These are phyloP conservation scores for Trichosporon asahii DNA, from an alignment of 1,284 basidiomycete species.

Conservation along the genomic window DNA sequence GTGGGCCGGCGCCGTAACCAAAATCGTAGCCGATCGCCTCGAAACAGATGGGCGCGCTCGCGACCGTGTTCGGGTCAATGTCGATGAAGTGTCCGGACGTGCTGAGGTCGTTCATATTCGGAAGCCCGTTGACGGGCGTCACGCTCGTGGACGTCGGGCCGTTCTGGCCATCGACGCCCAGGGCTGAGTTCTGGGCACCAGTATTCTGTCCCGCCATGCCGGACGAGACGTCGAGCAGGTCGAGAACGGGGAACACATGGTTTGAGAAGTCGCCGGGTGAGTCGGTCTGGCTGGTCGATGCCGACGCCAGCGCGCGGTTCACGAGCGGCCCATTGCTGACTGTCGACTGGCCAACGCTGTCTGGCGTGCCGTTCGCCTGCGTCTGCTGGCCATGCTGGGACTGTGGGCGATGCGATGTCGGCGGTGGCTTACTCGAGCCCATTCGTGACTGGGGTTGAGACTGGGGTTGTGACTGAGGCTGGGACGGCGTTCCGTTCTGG, in stretches of 20 bases:
- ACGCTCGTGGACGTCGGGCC: neutral
- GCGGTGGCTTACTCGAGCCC: conserved; percentile 5
- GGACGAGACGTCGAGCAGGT: conserved; percentile 4
- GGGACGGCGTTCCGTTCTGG: neutral
- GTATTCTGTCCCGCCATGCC: neutral
- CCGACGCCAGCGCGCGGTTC: neutral
- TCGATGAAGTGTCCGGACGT: conserved; percentile 2
- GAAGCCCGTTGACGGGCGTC: neutral
- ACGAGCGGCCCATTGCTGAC: neutral
- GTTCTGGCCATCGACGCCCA: neutral
- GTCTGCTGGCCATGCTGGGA: conserved; percentile 1
- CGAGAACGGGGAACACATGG: neutral
- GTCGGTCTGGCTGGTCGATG: neutral
- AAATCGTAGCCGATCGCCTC: conserved; percentile 17
- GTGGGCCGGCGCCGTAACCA: conserved; percentile 22
- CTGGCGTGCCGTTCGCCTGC: neutral
- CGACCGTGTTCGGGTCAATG: conserved; percentile 5
- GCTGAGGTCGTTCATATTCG: conserved; percentile 2
- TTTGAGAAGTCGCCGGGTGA: neutral
- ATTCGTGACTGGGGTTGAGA: conserved; percentile 3
- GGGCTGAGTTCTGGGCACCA: conserved; percentile 3
- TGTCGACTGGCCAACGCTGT: neutral
- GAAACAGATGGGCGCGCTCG: conserved; percentile 11
- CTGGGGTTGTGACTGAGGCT: neutral
- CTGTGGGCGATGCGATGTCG: neutral